Conservation (phyloP, 352 stramenopile genomes). For the Aphanomyces cochlioides region DNA sequence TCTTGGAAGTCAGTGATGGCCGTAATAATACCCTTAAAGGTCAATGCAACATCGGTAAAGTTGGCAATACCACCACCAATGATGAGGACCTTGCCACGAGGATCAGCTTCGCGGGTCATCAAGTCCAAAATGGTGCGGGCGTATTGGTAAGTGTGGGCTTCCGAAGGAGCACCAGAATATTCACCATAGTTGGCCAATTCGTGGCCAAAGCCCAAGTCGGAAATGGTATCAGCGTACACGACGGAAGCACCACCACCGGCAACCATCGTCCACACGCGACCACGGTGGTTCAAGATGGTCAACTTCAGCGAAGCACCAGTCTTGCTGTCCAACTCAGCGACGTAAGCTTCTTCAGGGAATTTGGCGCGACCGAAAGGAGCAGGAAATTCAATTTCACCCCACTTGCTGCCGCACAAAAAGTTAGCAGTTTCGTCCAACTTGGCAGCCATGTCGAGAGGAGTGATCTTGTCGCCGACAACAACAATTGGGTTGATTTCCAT, state of each 20-base stretch:
- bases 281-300: constrained; percentile 94
- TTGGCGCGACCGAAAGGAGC: constrained; percentile 93
- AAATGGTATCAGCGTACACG: constrained; percentile 97
- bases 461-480: constrained; percentile 87
- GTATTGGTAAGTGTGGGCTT: constrained; percentile 97
- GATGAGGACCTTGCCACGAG: constrained; percentile 93
- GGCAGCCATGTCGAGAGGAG: constrained; percentile 93
- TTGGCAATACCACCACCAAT: constrained; percentile 97
- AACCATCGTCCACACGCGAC: constrained; percentile 97
- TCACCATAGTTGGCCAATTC: constrained; percentile 97
- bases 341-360: constrained; percentile 95
- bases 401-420: constrained; percentile 91
- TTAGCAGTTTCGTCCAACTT: constrained; percentile 96
- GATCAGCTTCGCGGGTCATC: constrained; percentile 91
- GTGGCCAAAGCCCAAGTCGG: constrained; percentile 89
- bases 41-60: constrained; percentile 97
- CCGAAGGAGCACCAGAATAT: constrained; percentile 95
- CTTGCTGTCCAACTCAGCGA: constrained; percentile 92
- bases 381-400: constrained; percentile 93
- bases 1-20: constrained; percentile 91
- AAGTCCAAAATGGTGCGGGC: constrained; percentile 94
- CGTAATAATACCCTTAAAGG: constrained; percentile 96
- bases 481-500: constrained; percentile 98
- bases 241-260: constrained; percentile 93
- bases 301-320: constrained; percentile 95